phyloP scores from a whole-genome alignment of 345 rosid genomes.

The Salix arbutifolia region DNA sequence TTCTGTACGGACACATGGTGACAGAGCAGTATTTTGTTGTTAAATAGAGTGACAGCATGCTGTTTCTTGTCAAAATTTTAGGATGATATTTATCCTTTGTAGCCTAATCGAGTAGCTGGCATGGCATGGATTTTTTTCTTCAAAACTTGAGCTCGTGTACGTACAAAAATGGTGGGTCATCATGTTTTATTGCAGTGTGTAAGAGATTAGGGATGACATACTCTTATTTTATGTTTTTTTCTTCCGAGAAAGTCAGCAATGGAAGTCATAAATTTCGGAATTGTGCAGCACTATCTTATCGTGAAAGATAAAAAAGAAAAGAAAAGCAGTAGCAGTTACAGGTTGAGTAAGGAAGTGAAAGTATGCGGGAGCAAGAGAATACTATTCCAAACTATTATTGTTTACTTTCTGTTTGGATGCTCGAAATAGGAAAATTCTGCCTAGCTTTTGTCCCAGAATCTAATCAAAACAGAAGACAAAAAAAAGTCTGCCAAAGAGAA shows the following conservation, averaged over 20 bases:
- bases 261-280: constrained; percentile 18
- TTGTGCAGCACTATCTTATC: background rate
- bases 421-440: background rate
- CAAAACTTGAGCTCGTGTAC: constrained; percentile 52
- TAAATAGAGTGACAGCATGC: constrained; percentile 35
- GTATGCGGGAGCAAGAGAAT: background rate
- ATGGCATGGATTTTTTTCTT: constrained; percentile 15
- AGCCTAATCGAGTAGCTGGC: constrained; percentile 14
- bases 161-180: constrained; percentile 30
- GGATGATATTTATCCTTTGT: background rate
- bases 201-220: background rate
- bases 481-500: background rate
- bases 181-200: background rate
- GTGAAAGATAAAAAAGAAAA: background rate
- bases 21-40: constrained; percentile 20
- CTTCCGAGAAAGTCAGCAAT: background rate
- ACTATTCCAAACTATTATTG: background rate
- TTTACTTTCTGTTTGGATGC: background rate
- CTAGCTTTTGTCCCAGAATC: background rate
- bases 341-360: background rate
- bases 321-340: background rate
- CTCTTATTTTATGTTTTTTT: background rate
- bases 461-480: background rate
- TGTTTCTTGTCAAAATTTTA: constrained; percentile 19
- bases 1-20: constrained; percentile 18